These are phyloP conservation scores for Manihot esculenta DNA, from an alignment of 441 rosid species.

Conservation along the genomic window DNA sequence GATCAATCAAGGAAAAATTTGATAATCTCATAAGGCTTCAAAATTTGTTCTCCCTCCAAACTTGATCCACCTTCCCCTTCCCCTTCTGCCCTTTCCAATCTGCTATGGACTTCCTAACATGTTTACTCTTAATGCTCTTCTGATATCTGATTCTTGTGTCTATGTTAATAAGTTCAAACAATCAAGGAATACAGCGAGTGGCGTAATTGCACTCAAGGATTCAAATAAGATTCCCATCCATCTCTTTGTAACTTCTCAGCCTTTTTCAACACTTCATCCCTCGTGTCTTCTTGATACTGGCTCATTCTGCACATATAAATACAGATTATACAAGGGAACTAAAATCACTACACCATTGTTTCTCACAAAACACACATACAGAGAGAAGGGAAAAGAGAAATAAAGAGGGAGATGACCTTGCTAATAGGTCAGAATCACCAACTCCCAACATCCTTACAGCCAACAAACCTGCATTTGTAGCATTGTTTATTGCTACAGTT, in stretches of 20 bases:
- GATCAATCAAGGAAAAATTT: not conserved
- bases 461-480: conserved; percentile 84
- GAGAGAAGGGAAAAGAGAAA: not conserved
- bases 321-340: not conserved
- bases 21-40: not conserved
- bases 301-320: conserved; percentile 50
- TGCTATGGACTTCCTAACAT: not conserved
- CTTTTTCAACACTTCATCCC: conserved; percentile 59
- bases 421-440: conserved; percentile 55
- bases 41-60: not conserved
- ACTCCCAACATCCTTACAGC: conserved; percentile 76
- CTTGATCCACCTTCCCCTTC: not conserved
- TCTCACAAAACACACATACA: not conserved
- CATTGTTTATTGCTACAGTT: conserved; percentile 85
- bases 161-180: not conserved
- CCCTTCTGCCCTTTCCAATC: not conserved
- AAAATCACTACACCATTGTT: not conserved
- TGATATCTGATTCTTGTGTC: not conserved
- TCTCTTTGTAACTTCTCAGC: conserved; percentile 54
- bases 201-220: conserved; percentile 30
- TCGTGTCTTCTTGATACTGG: conserved; percentile 78
- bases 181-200: not conserved
- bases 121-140: not conserved
- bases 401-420: conserved; percentile 40
- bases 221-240: conserved; percentile 81